Evolutionary conservation across 2,329 filamentous ascomycete species (phyloP).

Genomic region (Claviceps sp.): DNA sequence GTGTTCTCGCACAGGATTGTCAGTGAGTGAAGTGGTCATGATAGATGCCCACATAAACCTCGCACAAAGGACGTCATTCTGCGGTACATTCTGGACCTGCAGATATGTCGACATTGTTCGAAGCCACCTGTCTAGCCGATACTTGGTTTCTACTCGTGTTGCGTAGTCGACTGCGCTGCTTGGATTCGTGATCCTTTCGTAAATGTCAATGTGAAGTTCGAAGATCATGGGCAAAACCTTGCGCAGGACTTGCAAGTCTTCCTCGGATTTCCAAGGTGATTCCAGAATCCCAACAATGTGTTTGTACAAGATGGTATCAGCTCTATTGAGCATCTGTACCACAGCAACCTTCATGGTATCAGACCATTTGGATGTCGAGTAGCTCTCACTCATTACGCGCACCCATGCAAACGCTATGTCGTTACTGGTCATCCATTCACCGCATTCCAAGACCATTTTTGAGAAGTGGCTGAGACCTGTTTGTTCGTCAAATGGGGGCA

Average conservation of each 20-base stretch:
- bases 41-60: conserved; percentile 46
- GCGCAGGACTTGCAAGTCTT: conserved; percentile 23
- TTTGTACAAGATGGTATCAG: conserved; percentile 39
- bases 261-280: conserved; percentile 12
- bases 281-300: conserved; percentile 31
- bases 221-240: conserved; percentile 43
- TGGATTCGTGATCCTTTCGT: conserved; percentile 43
- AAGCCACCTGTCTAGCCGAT: conserved; percentile 38
- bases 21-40: conserved; percentile 36
- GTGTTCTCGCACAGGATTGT: conserved; percentile 41
- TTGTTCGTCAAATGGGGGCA: conserved; percentile 36
- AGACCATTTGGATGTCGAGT: conserved; percentile 42
- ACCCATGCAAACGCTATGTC: conserved; percentile 50
- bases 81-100: conserved; percentile 20
- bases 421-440: conserved; percentile 37
- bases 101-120: conserved; percentile 33
- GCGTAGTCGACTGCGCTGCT: conserved; percentile 38
- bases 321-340: conserved; percentile 40
- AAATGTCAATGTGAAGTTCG: conserved; percentile 48
- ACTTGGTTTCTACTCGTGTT: conserved; percentile 35
- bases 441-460: conserved; percentile 26
- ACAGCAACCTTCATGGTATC: conserved; percentile 42
- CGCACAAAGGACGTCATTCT: conserved; percentile 28
- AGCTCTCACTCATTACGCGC: conserved; percentile 34
- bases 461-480: conserved; percentile 40